These are phyloP conservation scores for Phytophthora colocasiae DNA, from an alignment of 352 stramenopile species.

Conservation along the genomic window DNA sequence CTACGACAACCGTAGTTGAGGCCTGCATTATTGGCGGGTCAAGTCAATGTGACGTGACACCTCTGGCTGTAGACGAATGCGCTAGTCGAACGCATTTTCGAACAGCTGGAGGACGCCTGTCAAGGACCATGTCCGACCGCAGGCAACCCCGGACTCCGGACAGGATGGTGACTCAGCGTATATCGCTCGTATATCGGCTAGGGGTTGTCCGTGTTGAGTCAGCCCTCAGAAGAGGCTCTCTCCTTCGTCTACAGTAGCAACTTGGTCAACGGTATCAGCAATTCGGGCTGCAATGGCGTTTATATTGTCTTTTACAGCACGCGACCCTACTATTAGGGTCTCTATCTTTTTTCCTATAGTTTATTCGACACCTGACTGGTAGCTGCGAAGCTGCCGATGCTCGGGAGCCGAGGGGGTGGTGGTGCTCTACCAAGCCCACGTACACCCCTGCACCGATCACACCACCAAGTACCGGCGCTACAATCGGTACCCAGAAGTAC, in stretches of 20 bases:
- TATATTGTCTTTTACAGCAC: background rate
- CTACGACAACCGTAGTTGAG: background rate
- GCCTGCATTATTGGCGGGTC: no score
- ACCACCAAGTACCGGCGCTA: conserved; percentile 43
- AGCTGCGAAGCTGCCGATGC: conserved; percentile 3
- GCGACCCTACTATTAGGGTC: background rate
- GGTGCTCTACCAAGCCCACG: conserved; percentile 36
- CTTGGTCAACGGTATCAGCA: no score
- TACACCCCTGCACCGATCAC: conserved; percentile 36
- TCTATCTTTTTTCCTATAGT: background rate
- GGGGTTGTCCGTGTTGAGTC: conserved; percentile 18
- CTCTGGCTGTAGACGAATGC: conserved; percentile 23
- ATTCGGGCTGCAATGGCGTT: no score
- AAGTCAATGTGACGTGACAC: background rate
- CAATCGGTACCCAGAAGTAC: conserved; percentile 69
- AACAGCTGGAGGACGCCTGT: conserved; percentile 15
- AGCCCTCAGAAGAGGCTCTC: conserved; percentile 17
- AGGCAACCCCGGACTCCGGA: background rate
- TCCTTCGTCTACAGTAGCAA: no score
- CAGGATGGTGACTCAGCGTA: conserved; percentile 27
- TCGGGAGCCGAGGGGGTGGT: conserved; percentile 31
- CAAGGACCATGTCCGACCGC: conserved; percentile 18
- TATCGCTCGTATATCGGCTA: conserved; percentile 10
- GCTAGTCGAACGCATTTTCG: conserved; percentile 29
- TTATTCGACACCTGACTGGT: conserved; percentile 15